Percentiles rank a stretch among this genome's conserved stretches.
Evolutionary conservation across 306 rosid genomes (phyloP).

Genomic region (Datisca glomerata): DNA sequence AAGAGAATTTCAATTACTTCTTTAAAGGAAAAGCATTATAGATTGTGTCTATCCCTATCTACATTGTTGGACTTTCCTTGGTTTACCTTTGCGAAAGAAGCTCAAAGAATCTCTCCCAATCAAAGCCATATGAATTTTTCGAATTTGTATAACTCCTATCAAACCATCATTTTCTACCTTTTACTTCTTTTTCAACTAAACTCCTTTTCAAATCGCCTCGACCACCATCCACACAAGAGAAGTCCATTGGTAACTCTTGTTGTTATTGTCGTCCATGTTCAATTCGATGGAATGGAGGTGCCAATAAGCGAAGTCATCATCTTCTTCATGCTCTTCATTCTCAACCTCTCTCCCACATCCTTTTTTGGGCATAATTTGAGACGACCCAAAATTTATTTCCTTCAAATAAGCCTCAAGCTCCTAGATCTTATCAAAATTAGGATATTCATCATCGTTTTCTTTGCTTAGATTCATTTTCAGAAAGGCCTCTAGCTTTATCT

Average conservation of each 20-base stretch:
- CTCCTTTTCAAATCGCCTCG: neutral
- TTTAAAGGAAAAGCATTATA: too few species aligned
- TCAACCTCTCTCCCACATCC: neutral
- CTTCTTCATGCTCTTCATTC: neutral
- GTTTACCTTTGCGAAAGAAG: too few species aligned
- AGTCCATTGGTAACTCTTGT: neutral
- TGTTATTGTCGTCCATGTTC: neutral
- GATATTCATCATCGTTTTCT: neutral
- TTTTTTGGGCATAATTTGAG: neutral
- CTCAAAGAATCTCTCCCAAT: too few species aligned
- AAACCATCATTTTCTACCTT: neutral
- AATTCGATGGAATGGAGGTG: slow-evolving; percentile 1
- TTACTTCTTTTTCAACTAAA: neutral
- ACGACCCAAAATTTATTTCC: neutral
- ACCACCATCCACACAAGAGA: neutral
- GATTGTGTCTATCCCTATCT: too few species aligned
- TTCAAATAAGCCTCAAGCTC: neutral
- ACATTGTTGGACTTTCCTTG: too few species aligned
- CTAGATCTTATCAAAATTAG: neutral
- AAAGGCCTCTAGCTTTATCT: neutral
- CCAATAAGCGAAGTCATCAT: neutral
- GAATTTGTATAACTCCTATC: too few species aligned
- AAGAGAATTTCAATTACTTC: too few species aligned
- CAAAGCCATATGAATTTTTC: too few species aligned
- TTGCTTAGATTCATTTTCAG: neutral